Evolutionary conservation across 2,329 filamentous ascomycete species (phyloP).

Genomic region (Drechslerella coelobrocha): DNA sequence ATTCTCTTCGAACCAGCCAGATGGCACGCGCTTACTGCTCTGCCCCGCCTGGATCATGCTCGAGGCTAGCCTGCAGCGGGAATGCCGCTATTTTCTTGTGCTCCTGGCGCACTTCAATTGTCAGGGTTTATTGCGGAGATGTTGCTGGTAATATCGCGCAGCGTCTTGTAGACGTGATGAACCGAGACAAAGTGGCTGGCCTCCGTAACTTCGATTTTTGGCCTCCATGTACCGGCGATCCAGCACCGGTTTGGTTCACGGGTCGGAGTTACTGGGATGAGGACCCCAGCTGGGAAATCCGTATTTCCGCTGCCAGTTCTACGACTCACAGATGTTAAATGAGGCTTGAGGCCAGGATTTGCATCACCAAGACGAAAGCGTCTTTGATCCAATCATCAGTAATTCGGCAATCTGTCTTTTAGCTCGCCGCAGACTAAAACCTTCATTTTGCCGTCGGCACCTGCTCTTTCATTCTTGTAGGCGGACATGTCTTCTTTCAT

Average conservation of each 20-base stretch:
- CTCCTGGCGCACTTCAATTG: neutral
- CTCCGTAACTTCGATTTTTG: neutral
- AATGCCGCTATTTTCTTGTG: conserved; percentile 19
- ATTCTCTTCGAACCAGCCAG: neutral
- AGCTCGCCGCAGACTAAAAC: no score
- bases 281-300: conserved; percentile 22
- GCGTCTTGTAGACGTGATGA: conserved; percentile 3
- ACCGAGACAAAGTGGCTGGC: neutral
- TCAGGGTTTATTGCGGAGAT: conserved; percentile 25
- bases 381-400: no score
- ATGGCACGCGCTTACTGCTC: conserved; percentile 37
- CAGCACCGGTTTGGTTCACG: neutral
- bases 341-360: no score
- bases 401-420: no score
- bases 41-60: conserved; percentile 1
- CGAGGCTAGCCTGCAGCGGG: conserved; percentile 8
- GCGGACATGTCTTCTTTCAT: no score
- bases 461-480: no score
- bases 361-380: no score
- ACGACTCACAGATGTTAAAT: neutral
- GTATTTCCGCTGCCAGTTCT: neutral
- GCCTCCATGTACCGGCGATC: neutral
- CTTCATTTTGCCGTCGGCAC: no score
- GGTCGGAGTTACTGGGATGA: conserved; percentile 5
- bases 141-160: conserved; percentile 15